These are phyloP conservation scores for Pseudocercospora eumusae DNA, from an alignment of 2,329 filamentous ascomycete genomes.

Conservation along the genomic window DNA sequence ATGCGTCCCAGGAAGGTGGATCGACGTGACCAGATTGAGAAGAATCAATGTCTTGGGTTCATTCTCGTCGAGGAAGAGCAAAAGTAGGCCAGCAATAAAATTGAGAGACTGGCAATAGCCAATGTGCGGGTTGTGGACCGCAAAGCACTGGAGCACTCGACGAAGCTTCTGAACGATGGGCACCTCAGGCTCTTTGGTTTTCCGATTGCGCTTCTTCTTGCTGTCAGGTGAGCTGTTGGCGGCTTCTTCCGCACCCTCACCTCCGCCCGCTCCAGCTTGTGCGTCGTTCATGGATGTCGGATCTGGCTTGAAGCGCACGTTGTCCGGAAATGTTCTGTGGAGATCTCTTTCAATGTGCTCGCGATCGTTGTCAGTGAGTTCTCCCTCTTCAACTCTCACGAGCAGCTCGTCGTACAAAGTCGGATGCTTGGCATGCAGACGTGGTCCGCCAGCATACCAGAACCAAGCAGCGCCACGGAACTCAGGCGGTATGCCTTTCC, in stretches of 20 bases:
- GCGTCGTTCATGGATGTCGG: slow-evolving; percentile 38
- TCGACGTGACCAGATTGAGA: slow-evolving; percentile 84
- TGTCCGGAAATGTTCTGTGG: slow-evolving; percentile 92
- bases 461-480: slow-evolving; percentile 97
- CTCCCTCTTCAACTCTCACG: slow-evolving; percentile 62
- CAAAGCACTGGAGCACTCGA: slow-evolving; percentile 83
- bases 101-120: slow-evolving; percentile 96
- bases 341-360: slow-evolving; percentile 94
- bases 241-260: slow-evolving; percentile 22
- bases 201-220: slow-evolving; percentile 33
- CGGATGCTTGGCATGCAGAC: slow-evolving; percentile 71
- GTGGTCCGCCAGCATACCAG: slow-evolving; percentile 87
- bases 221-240: slow-evolving; percentile 10
- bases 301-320: slow-evolving; percentile 80
- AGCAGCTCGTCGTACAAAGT: slow-evolving; percentile 76
- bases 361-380: slow-evolving; percentile 67
- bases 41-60: slow-evolving; percentile 94
- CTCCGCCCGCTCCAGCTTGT: slow-evolving; percentile 34
- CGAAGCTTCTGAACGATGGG: slow-evolving; percentile 78
- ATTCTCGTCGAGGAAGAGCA: slow-evolving; percentile 75
- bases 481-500: slow-evolving; percentile 90
- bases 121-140: slow-evolving; percentile 85
- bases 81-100: slow-evolving; percentile 84
- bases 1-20: slow-evolving; percentile 88
- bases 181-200: slow-evolving; percentile 60